Evolutionary conservation across 2,329 filamentous ascomycete genomes (phyloP).

Genomic region (Diaporthe batatas): DNA sequence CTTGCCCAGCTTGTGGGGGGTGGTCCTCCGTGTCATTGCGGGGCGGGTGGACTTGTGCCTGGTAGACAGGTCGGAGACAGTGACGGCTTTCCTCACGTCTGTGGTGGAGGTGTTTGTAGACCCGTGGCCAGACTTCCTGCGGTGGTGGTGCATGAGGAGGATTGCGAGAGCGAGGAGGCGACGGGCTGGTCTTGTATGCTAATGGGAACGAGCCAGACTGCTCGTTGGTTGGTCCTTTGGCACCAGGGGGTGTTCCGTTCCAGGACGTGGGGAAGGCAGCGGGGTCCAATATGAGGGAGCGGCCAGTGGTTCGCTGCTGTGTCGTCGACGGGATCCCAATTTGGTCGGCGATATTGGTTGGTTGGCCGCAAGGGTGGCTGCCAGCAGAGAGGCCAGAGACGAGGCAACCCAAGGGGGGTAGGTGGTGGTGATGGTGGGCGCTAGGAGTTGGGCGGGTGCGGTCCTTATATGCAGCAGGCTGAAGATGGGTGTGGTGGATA

Average conservation of each 20-base stretch:
- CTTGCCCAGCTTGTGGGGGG: slow-evolving; percentile 63
- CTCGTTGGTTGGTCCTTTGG: slow-evolving; percentile 37
- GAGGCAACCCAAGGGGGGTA: slow-evolving; percentile 14
- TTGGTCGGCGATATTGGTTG: slow-evolving; percentile 19
- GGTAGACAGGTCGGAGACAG: slow-evolving; percentile 57
- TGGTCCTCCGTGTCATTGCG: slow-evolving; percentile 59
- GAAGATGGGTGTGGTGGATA: slow-evolving; percentile 33
- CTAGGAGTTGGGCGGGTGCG: slow-evolving; percentile 39
- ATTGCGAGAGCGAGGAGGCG: slow-evolving; percentile 25
- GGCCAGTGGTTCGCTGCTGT: slow-evolving; percentile 27
- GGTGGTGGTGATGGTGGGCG: slow-evolving; percentile 20
- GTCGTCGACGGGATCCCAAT: slow-evolving; percentile 26
- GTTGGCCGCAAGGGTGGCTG: slow-evolving; percentile 26
- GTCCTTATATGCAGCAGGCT: slow-evolving; percentile 40
- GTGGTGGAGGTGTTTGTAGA: slow-evolving; percentile 66
- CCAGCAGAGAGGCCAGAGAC: slow-evolving; percentile 35
- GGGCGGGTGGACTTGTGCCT: slow-evolving; percentile 61
- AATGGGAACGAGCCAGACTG: slow-evolving; percentile 35
- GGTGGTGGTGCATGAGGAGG: slow-evolving; percentile 66
- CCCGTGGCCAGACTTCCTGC: slow-evolving; percentile 68
- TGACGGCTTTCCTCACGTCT: slow-evolving; percentile 66
- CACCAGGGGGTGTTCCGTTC: slow-evolving; percentile 26
- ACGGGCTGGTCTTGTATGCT: slow-evolving; percentile 26
- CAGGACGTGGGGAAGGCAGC: slow-evolving; percentile 39
- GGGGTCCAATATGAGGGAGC: slow-evolving; percentile 38